Evolutionary conservation across 768 basidiomycete species (phyloP).

Genomic region (Lenzites betulinus): DNA sequence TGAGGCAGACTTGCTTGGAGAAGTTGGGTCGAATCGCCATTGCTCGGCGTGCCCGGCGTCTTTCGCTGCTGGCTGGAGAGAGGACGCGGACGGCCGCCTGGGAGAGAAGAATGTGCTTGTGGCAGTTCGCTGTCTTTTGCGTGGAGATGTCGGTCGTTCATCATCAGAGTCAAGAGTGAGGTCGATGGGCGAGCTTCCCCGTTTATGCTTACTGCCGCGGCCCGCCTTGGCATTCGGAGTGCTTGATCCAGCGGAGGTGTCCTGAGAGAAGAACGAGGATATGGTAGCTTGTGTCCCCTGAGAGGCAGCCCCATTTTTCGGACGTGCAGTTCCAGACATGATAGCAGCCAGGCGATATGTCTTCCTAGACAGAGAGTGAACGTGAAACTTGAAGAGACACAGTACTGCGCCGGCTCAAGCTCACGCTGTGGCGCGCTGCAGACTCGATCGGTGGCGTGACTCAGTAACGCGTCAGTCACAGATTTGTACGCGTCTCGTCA

Average conservation of each 20-base stretch:
- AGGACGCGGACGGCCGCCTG: not conserved
- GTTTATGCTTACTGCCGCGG: slow-evolving; percentile 3
- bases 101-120: slow-evolving; percentile 18
- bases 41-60: slow-evolving; percentile 34
- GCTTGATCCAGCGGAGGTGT: slow-evolving; percentile 2
- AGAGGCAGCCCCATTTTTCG: not conserved
- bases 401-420: not conserved
- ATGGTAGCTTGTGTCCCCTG: slow-evolving; percentile 38
- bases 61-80: not conserved
- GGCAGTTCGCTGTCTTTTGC: slow-evolving; percentile 29
- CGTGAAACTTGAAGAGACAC: not conserved
- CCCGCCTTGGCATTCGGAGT: slow-evolving; percentile 10
- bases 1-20: slow-evolving; percentile 19
- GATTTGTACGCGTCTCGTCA: slow-evolving; percentile 7
- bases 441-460: slow-evolving; percentile 1
- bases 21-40: slow-evolving; percentile 47
- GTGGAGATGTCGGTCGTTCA: not conserved
- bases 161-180: slow-evolving; percentile 44
- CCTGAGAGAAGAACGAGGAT: slow-evolving; percentile 44
- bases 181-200: slow-evolving; percentile 48
- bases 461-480: slow-evolving; percentile 12
- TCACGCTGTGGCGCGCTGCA: not conserved
- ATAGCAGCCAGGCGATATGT: not conserved
- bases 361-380: not conserved
- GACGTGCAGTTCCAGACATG: not conserved